phyloP scores from a whole-genome alignment of 140 eudicot genomes.

The Flaveria floridana region DNA sequence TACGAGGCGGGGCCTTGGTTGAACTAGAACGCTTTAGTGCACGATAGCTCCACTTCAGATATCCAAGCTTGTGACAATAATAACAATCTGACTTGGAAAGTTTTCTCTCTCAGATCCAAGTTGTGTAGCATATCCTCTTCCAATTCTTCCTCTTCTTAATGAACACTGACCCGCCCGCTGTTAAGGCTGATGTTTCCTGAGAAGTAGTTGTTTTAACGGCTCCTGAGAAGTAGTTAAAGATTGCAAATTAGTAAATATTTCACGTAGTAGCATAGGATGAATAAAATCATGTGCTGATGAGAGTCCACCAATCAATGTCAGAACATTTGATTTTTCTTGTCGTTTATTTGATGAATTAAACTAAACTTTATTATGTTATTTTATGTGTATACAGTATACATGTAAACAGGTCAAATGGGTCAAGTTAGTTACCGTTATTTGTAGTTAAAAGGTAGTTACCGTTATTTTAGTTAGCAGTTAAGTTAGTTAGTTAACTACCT shows the following conservation, averaged over 20 bases:
- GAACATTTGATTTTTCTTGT: too few relatives aligned
- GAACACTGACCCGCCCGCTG: not conserved
- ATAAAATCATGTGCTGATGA: not conserved
- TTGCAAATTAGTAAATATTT: not conserved
- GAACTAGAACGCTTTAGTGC: not conserved
- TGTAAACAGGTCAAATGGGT: too few relatives aligned
- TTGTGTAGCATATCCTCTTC: not conserved
- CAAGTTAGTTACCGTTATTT: too few relatives aligned
- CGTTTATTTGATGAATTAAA: too few relatives aligned
- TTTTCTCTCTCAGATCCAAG: not conserved
- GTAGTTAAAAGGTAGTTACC: too few relatives aligned
- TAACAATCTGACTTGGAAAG: not conserved
- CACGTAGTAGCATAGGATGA: not conserved
- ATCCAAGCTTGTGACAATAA: not conserved
- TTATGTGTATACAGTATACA: too few relatives aligned
- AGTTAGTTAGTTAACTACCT: too few relatives aligned
- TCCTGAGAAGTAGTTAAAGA: not conserved
- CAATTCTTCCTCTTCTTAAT: not conserved
- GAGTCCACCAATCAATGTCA: not conserved
- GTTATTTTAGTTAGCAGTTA: too few relatives aligned
- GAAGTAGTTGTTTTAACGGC: too few relatives aligned
- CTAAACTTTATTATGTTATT: too few relatives aligned
- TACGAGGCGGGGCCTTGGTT: not conserved
- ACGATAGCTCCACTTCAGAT: not conserved
- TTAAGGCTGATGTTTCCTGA: too few relatives aligned